Evolutionary conservation across 768 basidiomycete genomes (phyloP).

Genomic region (Leccinum obscurum): DNA sequence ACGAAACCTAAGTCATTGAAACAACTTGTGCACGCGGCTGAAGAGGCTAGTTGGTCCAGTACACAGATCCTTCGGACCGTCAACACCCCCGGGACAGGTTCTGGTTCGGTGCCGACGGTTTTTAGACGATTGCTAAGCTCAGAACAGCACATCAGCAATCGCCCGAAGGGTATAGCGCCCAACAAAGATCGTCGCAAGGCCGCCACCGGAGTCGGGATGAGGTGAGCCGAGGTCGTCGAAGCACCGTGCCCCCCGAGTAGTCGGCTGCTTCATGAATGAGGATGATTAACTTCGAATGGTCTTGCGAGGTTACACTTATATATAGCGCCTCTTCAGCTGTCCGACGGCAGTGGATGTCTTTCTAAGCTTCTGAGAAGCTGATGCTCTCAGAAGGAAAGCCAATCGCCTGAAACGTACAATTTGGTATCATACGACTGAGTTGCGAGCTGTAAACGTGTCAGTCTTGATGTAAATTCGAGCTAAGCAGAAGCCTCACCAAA

Average conservation of each 20-base stretch:
- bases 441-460: background rate
- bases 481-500: background rate
- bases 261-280: background rate
- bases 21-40: background rate
- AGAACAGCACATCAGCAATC: background rate
- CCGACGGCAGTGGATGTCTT: background rate
- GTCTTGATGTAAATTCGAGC: background rate
- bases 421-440: background rate
- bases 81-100: background rate
- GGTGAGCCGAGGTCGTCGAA: background rate
- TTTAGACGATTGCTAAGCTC: background rate
- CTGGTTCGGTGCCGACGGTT: background rate
- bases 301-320: background rate
- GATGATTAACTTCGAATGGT: background rate
- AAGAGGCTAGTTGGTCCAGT: background rate
- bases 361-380: background rate
- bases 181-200: background rate
- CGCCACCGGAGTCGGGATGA: background rate
- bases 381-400: background rate
- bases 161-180: background rate
- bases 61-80: background rate
- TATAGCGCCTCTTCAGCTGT: background rate
- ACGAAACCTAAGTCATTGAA: background rate
- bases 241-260: background rate
- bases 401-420: background rate